phyloP scores from a whole-genome alignment of 2,329 filamentous ascomycete species.

The Blumeria hordei region DNA sequence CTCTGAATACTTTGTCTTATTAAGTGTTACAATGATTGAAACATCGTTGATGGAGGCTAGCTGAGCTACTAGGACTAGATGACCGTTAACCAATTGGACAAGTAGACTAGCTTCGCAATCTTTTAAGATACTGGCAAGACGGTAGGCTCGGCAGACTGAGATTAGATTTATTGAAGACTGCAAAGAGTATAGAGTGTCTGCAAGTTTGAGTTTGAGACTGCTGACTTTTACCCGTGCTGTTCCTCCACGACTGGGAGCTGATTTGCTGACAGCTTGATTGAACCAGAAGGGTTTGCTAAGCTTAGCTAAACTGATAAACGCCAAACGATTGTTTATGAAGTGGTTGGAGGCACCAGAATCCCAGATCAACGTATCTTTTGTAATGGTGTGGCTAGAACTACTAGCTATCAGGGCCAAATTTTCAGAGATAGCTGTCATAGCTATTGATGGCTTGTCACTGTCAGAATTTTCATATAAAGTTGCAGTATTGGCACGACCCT shows the following conservation, averaged over 20 bases:
- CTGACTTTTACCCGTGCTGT: neutral
- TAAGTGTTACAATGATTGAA: neutral
- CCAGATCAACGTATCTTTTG: neutral
- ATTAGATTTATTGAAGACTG: neutral
- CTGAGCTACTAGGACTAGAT: neutral
- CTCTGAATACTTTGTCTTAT: neutral
- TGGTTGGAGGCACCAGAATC: neutral
- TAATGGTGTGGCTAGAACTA: neutral
- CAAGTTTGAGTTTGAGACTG: neutral
- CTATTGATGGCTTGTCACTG: neutral
- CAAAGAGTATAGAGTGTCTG: neutral
- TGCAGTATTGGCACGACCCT: neutral
- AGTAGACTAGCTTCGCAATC: neutral
- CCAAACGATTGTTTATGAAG: neutral
- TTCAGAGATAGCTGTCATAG: conserved; percentile 1
- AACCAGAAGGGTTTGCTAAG: neutral
- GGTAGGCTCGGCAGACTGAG: neutral
- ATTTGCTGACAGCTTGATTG: neutral
- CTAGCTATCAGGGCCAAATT: neutral
- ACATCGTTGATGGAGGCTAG: neutral
- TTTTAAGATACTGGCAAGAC: neutral
- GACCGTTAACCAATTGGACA: neutral
- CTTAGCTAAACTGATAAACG: neutral
- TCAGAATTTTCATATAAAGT: neutral
- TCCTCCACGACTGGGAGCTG: neutral